Base-by-base conservation (phyloP, 2,329 filamentous ascomycete species). In the Diaporthe sp. region DNA sequence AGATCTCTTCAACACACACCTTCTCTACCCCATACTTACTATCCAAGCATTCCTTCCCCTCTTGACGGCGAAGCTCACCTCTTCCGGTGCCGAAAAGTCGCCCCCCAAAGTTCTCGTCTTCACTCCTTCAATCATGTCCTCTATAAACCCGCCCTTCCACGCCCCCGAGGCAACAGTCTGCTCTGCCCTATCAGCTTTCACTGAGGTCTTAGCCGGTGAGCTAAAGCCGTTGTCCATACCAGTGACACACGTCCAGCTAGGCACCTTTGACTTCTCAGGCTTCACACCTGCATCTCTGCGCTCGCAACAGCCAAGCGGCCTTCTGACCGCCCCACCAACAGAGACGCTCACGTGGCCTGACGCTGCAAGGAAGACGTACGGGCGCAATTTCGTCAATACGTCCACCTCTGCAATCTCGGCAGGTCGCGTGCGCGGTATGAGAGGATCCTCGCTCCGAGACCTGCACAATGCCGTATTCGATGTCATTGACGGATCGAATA, bases 391-490 rank as follows among this genome's bases (percentile, higher is more conserved):
- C 82, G 85, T 90, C 61, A 86, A 86, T 28, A 88, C 91, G 79
- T 87, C 87, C 60, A 84, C 83, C 75, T 91, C 89, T 37, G 88
- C 88, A 74, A 90, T 92, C 78, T 88, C 89, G 67, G 87, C 89
- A 5, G 87, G 88, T 12, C 87, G 89, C 72, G 88, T 90, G 83
- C 90, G 88, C 79, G 92, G 89, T 17, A 85, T 90, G 75, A 90
- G 89, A 68, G 94, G 94, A 51, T 95, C 92, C 77, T 92, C 93
- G 4, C 87, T 98, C 61, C 89, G 94, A 44, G 92, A 94, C 78
- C 88, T 99, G 73, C 94, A 98, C 84, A 93, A 95, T 81, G 92
- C 94, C 2, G 93, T 99, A 13, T 97, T 98, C 82, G 96, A 98
- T 82, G 94, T 97, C 47, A 90, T 98, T 73, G 93, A 94, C 78